Evolutionary conservation across 352 stramenopile genomes (phyloP).

Genomic region (Aphanomyces euteiches): DNA sequence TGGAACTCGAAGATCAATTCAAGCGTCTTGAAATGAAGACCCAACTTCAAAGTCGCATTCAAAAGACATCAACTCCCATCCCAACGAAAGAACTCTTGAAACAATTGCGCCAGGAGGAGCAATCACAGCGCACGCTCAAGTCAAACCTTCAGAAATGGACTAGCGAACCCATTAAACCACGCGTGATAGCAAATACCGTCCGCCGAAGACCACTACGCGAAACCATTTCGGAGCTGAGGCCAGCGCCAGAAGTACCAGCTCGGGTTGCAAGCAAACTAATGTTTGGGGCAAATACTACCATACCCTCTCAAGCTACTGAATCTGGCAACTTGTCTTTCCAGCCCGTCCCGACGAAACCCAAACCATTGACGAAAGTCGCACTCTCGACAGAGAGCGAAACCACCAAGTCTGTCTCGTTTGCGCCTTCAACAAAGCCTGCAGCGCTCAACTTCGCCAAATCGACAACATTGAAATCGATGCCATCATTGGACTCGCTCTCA

Average conservation of each 20-base stretch:
- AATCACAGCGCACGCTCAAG: not conserved
- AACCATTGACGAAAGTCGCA: not conserved
- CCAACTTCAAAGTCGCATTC: not conserved
- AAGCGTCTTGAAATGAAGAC: not conserved
- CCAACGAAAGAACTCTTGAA: conserved; percentile 11
- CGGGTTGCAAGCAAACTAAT: conserved; percentile 10
- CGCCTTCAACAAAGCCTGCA: conserved; percentile 9
- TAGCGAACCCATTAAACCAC: conserved; percentile 2
- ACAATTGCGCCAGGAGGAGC: not conserved
- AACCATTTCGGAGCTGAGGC: not conserved
- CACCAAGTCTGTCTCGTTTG: conserved; percentile 11
- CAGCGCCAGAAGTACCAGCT: conserved; percentile 10
- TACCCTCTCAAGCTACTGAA: conserved; percentile 6
- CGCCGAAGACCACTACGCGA: not conserved
- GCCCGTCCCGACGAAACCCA: not conserved
- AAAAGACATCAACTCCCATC: not conserved
- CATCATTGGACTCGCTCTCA: not conserved
- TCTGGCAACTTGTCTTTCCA: not conserved
- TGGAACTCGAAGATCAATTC: conserved; percentile 16
- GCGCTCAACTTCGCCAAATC: not conserved
- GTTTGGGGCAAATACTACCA: conserved; percentile 16
- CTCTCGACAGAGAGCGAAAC: not conserved
- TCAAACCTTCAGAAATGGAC: conserved; percentile 4
- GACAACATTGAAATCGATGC: not conserved
- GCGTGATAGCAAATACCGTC: not conserved